Evolutionary conservation across 192 early-diverging fungal species (phyloP).

Genomic region (Phycomyces blakesleeanus): DNA sequence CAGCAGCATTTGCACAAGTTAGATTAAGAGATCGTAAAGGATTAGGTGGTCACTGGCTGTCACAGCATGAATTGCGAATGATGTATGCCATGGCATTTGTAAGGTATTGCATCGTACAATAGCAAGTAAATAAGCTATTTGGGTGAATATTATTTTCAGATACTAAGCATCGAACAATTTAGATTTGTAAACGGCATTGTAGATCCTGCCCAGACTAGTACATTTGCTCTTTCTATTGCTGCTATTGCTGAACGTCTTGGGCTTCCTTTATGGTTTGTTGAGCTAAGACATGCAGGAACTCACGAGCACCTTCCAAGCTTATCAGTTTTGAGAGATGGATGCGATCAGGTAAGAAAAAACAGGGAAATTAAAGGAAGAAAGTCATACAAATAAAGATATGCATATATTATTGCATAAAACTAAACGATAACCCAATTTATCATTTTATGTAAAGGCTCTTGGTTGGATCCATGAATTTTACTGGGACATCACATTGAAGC

Average conservation of each 20-base stretch:
- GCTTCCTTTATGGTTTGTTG: constrained; percentile 66
- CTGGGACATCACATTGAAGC: constrained; percentile 42
- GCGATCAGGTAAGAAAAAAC: constrained; percentile 33
- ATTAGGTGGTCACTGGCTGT: constrained; percentile 1
- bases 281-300: constrained; percentile 62
- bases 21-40: constrained; percentile 46
- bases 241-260: constrained; percentile 47
- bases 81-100: constrained; percentile 46
- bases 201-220: constrained; percentile 52
- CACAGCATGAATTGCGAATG: constrained; percentile 45
- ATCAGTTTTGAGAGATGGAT: constrained; percentile 47
- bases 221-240: constrained; percentile 51
- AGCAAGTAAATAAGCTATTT: not conserved
- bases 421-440: not conserved
- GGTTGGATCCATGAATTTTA: constrained; percentile 23
- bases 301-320: constrained; percentile 62
- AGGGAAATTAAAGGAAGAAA: too few relatives aligned
- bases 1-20: constrained; percentile 57
- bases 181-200: constrained; percentile 62
- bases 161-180: not conserved
- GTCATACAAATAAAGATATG: too few relatives aligned
- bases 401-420: too few relatives aligned
- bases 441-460: not conserved
- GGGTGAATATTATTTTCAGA: not conserved
- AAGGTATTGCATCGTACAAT: constrained; percentile 9